Percentiles rank a stretch among this genome's conserved stretches.
Evolutionary conservation across 116 monocot genomes (phyloP).

Genomic region (Posidonia oceanica): DNA sequence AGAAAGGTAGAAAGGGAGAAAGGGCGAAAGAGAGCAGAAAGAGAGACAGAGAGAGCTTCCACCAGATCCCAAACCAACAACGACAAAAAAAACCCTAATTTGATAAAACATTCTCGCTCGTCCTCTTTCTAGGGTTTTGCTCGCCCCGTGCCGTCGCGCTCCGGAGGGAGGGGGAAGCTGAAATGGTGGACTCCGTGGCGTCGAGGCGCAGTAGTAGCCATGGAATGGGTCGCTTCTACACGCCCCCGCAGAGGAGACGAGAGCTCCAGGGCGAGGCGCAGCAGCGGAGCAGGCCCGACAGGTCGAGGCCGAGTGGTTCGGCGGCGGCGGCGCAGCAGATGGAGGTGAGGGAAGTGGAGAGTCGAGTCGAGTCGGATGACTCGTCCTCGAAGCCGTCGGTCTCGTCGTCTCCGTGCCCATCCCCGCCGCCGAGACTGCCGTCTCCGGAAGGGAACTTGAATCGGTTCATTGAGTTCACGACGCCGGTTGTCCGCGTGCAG

Average conservation of each 20-base stretch:
- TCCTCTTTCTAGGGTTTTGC: too few relatives aligned
- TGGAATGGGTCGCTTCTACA: conserved; percentile 64
- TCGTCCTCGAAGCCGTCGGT: conserved; percentile 50
- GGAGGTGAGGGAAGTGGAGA: conserved; percentile 29
- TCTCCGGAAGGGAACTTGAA: conserved; percentile 50
- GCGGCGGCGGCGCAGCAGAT: conserved; percentile 3
- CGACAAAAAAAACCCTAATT: too few relatives aligned
- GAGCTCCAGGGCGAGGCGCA: conserved; percentile 8
- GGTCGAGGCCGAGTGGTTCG: conserved; percentile 14
- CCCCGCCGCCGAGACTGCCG: conserved; percentile 21
- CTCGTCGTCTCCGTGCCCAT: conserved; percentile 33
- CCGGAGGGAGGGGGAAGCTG: too few relatives aligned
- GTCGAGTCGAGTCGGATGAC: conserved; percentile 42
- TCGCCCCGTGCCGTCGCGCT: too few relatives aligned
- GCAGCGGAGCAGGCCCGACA: conserved; percentile 4
- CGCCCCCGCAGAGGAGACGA: conserved; percentile 45
- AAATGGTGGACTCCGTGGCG: conserved; percentile 35
- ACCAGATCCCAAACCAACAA: too few relatives aligned
- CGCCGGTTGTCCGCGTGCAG: conserved; percentile 49
- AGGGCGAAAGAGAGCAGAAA: too few relatives aligned
- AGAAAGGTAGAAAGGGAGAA: too few relatives aligned
- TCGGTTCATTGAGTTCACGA: conserved; percentile 65
- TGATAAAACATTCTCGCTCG: too few relatives aligned
- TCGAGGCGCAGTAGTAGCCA: conserved; percentile 29
- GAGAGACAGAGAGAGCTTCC: too few relatives aligned